phyloP scores from a whole-genome alignment of 306 rosid genomes.

The Rosa chinensis region DNA sequence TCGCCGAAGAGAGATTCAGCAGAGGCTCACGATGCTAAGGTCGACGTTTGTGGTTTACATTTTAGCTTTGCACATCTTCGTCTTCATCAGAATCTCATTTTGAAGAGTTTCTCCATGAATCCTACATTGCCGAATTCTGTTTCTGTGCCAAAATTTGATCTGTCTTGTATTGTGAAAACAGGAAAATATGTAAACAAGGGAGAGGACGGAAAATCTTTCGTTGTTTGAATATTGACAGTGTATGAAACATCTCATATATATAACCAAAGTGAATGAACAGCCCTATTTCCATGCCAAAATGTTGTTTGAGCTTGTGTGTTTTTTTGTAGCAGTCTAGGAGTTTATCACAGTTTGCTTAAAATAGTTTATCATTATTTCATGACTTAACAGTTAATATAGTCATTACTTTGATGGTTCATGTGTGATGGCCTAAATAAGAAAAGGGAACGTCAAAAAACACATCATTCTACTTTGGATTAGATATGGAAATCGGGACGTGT shows the following conservation, averaged over 20 bases:
- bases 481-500: too few species aligned
- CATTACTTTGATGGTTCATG: too few species aligned
- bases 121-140: neutral
- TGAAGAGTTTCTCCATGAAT: constrained; percentile 26
- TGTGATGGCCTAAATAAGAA: too few species aligned
- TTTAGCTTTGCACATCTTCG: constrained; percentile 70
- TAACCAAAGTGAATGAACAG: too few species aligned
- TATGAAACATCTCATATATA: neutral
- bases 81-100: constrained; percentile 77
- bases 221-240: neutral
- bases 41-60: constrained; percentile 87
- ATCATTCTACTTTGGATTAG: too few species aligned
- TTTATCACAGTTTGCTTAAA: too few species aligned
- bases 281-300: too few species aligned
- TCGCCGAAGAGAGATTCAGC: constrained; percentile 72
- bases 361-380: too few species aligned
- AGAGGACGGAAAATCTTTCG: neutral
- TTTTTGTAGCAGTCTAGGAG: too few species aligned
- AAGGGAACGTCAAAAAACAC: too few species aligned
- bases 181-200: neutral
- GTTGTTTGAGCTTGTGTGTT: too few species aligned
- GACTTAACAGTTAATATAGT: too few species aligned
- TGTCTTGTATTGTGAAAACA: neutral
- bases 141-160: neutral
- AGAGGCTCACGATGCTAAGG: constrained; percentile 79